Evolutionary conservation across 371 early-diverging fungal species (phyloP).

Genomic region (Mortierella sp.): DNA sequence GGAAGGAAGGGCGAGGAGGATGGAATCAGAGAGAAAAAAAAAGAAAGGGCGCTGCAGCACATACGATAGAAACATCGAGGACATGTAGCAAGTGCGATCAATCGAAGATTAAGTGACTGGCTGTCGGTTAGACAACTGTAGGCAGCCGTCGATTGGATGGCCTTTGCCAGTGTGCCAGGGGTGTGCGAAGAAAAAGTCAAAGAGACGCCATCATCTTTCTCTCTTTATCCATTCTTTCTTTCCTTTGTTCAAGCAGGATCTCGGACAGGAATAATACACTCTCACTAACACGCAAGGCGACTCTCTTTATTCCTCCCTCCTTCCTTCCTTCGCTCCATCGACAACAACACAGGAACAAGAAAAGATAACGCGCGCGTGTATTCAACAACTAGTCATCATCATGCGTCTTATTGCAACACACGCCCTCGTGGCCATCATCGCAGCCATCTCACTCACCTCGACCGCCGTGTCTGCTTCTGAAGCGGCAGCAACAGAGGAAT

Average conservation of each 20-base stretch:
- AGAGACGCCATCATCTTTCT: conserved; percentile 1
- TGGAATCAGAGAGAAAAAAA: neutral
- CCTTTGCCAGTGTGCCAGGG: no score
- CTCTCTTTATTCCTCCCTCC: neutral
- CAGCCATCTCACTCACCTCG: conserved; percentile 15
- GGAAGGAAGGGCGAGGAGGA: neutral
- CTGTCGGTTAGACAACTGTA: neutral
- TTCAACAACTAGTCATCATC: neutral
- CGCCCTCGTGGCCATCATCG: conserved; percentile 43
- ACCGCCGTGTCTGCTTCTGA: conserved; percentile 15
- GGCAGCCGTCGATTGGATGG: conserved; percentile 2
- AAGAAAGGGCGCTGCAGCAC: neutral
- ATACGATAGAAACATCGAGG: neutral
- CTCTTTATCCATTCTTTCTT: neutral
- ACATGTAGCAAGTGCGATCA: neutral
- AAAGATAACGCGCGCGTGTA: neutral
- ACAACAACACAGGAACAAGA: neutral
- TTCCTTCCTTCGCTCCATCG: neutral
- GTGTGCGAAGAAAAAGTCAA: neutral
- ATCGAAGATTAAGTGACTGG: neutral
- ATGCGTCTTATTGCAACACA: conserved; percentile 35
- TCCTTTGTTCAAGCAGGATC: conserved; percentile 12
- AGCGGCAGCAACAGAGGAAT: conserved; percentile 16
- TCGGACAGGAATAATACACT: conserved; percentile 1
- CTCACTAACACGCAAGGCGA: no score